Evolutionary conservation across 208 protist genomes (phyloP), one percentile per base, ranked within the genome.

Genomic region (Naegleria fowleri): DNA sequence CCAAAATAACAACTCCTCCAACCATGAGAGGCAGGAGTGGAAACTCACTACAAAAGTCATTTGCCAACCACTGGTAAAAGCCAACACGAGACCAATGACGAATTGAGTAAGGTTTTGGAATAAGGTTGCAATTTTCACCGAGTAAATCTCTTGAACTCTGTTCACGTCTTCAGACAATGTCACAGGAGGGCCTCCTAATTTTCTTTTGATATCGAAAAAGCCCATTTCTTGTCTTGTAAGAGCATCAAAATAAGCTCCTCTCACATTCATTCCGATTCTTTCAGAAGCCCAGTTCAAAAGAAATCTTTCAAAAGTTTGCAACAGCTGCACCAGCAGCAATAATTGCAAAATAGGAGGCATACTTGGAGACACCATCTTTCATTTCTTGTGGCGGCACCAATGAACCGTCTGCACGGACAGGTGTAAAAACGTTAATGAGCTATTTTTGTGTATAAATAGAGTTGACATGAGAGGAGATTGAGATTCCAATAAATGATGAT

Each of bases 141-240:
- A 33, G 0, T 29, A 86, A 48, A 29, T 38, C 0, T 86, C 83
- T 79, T 79, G 67, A 79, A 86, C 19, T 86, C 41, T 86, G 6
- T 33, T 33, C 2, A 86, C 25, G 16, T 86, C 83, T 19, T 86
- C 83, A 43, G 36, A 43, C 15, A 86, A 48, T 6, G 83, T 11
- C 0, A 51, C 36, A 43, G 83, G 5, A 86, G 25, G n/a, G 83
- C 83, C 29, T n/a, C n/a, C 83, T 38, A 43, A 39, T 48, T 86
- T 86, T 86, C 83, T 86, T n/a, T n/a, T 86, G 41, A 86, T 86
- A 48, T 86, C 83, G 41, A 86, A 86, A 39, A 86, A 86, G 16
- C 36, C 83, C 11, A 86, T 29, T 33, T 86, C 83, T 86, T 86
- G 83, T 33, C 19, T 43, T 9, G 40, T 86, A 11, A 39, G 7